Conservation (phyloP, 2,329 filamentous ascomycete species). For the Penicillium expansum region DNA sequence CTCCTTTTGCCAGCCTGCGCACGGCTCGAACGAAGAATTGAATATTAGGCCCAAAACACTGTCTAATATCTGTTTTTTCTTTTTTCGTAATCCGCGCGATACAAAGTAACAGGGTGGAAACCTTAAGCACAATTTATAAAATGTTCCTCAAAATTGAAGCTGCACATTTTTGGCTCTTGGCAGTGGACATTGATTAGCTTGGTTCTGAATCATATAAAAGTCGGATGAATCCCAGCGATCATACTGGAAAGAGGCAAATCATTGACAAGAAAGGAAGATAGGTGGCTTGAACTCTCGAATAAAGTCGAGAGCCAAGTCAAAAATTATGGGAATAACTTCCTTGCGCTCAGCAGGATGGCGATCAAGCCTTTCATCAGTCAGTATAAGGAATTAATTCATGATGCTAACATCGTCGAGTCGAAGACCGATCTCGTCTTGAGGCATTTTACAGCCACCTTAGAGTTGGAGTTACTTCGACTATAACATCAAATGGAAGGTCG, state of each 20-base stretch:
- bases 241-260: not conserved
- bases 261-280: not conserved
- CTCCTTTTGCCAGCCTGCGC: not conserved
- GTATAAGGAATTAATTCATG: not conserved
- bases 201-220: not conserved
- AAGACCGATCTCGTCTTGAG: not conserved
- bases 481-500: not conserved
- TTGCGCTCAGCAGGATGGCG: not conserved
- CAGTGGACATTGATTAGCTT: not conserved
- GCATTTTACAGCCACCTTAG: not conserved
- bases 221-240: not conserved
- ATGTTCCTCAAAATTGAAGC: not conserved
- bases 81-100: rapidly evolving
- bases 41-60: not conserved
- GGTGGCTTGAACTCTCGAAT: not conserved
- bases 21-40: not conserved
- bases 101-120: not conserved
- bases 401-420: not conserved
- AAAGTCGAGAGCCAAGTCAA: not conserved
- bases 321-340: not conserved
- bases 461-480: not conserved
- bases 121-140: not conserved
- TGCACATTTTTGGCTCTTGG: not conserved
- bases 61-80: not conserved
- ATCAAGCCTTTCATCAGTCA: not conserved